A percentile compares a stretch with the other conserved stretches of the same genome.
phyloP scores from a whole-genome alignment of 768 basidiomycete genomes.

The Arthromyces matolae region DNA sequence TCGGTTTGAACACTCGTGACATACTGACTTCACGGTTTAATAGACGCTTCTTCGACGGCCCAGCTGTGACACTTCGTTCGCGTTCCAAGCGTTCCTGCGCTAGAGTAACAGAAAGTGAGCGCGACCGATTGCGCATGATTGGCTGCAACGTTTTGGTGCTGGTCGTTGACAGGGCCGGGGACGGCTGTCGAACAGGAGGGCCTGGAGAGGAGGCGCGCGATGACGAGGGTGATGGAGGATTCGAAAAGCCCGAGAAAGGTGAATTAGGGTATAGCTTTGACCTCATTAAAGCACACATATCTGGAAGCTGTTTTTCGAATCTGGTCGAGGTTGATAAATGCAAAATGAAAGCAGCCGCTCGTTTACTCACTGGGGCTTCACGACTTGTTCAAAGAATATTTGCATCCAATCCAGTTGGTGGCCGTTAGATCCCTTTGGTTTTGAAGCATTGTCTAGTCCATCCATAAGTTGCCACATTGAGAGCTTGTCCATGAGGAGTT shows the following conservation, averaged over 20 bases:
- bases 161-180: conserved; percentile 22
- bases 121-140: conserved; percentile 44
- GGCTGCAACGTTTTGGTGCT: conserved; percentile 19
- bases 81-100: conserved; percentile 50
- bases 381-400: conserved; percentile 59
- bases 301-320: conserved; percentile 51
- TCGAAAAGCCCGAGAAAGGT: conserved; percentile 58
- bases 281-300: conserved; percentile 53
- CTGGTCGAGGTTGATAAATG: conserved; percentile 28
- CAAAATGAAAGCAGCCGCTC: not conserved
- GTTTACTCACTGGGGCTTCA: conserved; percentile 55
- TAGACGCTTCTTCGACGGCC: conserved; percentile 42
- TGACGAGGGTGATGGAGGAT: conserved; percentile 28
- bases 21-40: conserved; percentile 76
- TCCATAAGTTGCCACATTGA: conserved; percentile 73
- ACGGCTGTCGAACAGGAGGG: conserved; percentile 14
- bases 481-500: conserved; percentile 75
- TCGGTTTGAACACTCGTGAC: conserved; percentile 62
- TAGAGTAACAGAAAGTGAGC: conserved; percentile 67
- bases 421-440: conserved; percentile 18
- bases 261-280: conserved; percentile 65
- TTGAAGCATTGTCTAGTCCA: conserved; percentile 23
- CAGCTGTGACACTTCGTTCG: conserved; percentile 32
- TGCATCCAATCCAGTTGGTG: conserved; percentile 70
- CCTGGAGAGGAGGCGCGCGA: conserved; percentile 32